Percentiles rank a stretch among this genome's conserved stretches.
Conservation (phyloP, 139 green algal genomes). For the Parachlorella kessleri region DNA sequence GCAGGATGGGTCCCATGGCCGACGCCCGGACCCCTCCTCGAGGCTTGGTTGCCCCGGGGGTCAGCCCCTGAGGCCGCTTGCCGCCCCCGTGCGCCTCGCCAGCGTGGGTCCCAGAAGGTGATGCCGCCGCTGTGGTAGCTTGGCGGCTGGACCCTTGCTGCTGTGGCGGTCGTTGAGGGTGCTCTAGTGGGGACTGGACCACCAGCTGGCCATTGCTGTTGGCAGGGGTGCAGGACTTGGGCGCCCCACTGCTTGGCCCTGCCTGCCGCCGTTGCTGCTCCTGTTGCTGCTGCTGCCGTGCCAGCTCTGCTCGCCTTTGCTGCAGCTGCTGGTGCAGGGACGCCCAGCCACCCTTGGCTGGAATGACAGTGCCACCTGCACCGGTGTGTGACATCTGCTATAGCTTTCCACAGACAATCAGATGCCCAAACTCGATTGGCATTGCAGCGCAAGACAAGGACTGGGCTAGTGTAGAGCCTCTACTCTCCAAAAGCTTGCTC, state of each 20-base stretch:
- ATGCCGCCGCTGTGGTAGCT: conserved; percentile 11
- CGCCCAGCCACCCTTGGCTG: conserved; percentile 15
- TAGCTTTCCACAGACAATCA: too few species aligned
- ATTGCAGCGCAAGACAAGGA: too few species aligned
- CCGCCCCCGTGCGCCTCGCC: neutral
- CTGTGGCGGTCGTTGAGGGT: too few species aligned
- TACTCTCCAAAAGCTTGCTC: too few species aligned
- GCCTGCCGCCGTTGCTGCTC: neutral
- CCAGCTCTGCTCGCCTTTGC: conserved; percentile 22
- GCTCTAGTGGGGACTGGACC: too few species aligned
- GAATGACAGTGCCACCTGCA: conserved; percentile 7
- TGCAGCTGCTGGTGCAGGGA: conserved; percentile 30
- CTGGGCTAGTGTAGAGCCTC: too few species aligned
- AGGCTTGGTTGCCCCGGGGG: conserved; percentile 18
- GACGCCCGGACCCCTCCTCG: conserved; percentile 25
- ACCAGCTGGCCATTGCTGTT: neutral
- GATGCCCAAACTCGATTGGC: too few species aligned
- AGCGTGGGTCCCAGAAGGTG: neutral
- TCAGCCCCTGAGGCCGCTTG: conserved; percentile 16
- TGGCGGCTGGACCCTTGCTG: too few species aligned
- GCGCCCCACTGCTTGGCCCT: neutral
- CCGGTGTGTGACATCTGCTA: neutral
- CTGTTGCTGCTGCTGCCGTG: neutral
- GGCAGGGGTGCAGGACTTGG: neutral
- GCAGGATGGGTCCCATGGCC: conserved; percentile 37